Base-by-base conservation (phyloP, 148 eudicot genomes). In the Nepenthes gracilis region DNA sequence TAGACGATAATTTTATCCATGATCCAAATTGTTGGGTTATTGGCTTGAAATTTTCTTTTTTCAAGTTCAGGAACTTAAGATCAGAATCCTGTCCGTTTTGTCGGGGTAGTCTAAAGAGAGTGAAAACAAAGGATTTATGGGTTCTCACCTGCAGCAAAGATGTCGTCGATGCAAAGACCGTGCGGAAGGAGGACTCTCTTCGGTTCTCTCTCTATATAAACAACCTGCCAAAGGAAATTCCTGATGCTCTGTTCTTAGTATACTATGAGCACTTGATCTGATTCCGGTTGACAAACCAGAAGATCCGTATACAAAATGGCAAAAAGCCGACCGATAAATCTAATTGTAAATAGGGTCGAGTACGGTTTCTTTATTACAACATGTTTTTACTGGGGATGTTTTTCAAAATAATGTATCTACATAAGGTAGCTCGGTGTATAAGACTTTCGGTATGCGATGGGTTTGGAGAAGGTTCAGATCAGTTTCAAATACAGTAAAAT, bases 31-130 rank as follows among this genome's bases (percentile, higher is more conserved):
- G 23, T 23, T 23, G 23, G 23, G 23, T 23, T 23, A 23, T 23
- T 23, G 23, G 23, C 23, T 23, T 23, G 23, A 23, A 23, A 40
- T 4, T 40, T 49, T 2, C 11, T 49, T 11, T 3, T 12, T 1
- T 49, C 53, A 0, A 2, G 53, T 64, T 9, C 73, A 84, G 88
- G 85, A 80, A 81, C 62, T 59, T 73, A 47, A 78, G 89, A 43
- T 84, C 89, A 43, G 85, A 75, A 60, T 81, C 85, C 0, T 84
- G 83, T 61, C 85, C 89, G 1, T 84, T 84, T 74, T 81, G 85
- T 54, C 87, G 84, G 67, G 84, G 87, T 1, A 76, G 67, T 67
- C 65, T 82, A 50, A 79, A 77, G 70, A 76, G 87, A 63, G 84
- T 82, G 64, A 62, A 69, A 43, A 79, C 87, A 1, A 75, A 64